phyloP scores from a whole-genome alignment of 2,329 filamentous ascomycete genomes.

The Orbilia ellipsospora region DNA sequence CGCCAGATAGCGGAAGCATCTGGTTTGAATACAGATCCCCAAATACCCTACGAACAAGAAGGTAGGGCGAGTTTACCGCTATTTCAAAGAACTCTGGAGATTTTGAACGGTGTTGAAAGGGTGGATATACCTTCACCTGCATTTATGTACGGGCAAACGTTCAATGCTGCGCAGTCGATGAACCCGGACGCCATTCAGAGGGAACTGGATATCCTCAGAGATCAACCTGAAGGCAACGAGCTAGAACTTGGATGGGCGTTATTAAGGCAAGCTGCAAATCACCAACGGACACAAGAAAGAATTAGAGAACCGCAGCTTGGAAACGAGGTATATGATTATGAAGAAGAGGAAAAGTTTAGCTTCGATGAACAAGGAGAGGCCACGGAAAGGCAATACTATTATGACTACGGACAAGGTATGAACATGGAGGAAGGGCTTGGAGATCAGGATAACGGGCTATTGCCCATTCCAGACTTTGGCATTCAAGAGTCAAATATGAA shows the following conservation, averaged over 20 bases:
- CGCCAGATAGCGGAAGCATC: background rate
- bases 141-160: slow-evolving; percentile 7
- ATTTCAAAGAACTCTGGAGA: slow-evolving; percentile 17
- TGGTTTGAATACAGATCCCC: background rate
- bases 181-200: background rate
- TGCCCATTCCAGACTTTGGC: background rate
- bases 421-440: background rate
- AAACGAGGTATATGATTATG: too few species aligned
- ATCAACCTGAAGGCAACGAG: background rate
- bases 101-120: background rate
- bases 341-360: background rate
- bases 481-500: background rate
- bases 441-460: background rate
- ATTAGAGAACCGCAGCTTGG: background rate
- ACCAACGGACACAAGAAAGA: background rate
- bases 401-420: background rate
- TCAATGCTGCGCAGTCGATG: background rate
- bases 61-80: background rate
- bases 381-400: too few species aligned
- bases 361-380: background rate
- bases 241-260: slow-evolving; percentile 31
- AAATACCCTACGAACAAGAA: too few species aligned
- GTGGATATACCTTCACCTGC: slow-evolving; percentile 12
- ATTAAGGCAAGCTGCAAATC: background rate
- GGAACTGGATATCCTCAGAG: slow-evolving; percentile 1